A percentile compares a stretch with the other conserved stretches of the same genome.
Evolutionary conservation across 768 basidiomycete species (phyloP).

Genomic region (Tricholoma hemisulphureum): DNA sequence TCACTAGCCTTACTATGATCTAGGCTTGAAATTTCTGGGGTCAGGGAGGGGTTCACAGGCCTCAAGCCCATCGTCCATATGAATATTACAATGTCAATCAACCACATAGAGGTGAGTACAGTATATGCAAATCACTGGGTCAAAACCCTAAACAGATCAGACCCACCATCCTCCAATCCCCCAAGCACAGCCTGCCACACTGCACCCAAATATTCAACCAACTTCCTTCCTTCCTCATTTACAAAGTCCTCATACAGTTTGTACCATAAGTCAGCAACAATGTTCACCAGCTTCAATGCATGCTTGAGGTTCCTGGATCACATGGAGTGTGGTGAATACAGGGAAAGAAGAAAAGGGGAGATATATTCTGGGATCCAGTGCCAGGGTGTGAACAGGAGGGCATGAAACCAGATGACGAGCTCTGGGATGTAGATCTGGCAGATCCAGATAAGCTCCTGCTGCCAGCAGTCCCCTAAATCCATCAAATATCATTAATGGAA

Average conservation of each 20-base stretch:
- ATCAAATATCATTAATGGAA: conserved; percentile 2
- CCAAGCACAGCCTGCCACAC: conserved; percentile 72
- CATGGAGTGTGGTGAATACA: neutral
- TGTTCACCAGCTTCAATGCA: conserved; percentile 73
- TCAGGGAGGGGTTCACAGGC: too few species aligned
- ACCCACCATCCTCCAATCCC: conserved; percentile 71
- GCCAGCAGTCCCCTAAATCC: conserved; percentile 49
- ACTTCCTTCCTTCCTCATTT: conserved; percentile 51
- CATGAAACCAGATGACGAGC: conserved; percentile 61
- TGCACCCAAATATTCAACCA: conserved; percentile 73
- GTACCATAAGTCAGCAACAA: conserved; percentile 86
- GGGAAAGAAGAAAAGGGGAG: neutral
- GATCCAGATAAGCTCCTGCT: conserved; percentile 72
- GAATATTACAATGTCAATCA: too few species aligned
- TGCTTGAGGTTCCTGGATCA: conserved; percentile 69
- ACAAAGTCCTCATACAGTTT: conserved; percentile 85
- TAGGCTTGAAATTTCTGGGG: too few species aligned
- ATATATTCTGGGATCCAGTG: conserved; percentile 65
- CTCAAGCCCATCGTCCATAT: too few species aligned
- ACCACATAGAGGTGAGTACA: too few species aligned
- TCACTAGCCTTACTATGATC: too few species aligned
- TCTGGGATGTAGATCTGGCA: conserved; percentile 89
- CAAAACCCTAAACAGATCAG: conserved; percentile 64
- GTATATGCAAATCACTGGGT: neutral
- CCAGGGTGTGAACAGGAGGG: conserved; percentile 63